Evolutionary conservation across 345 rosid genomes (phyloP).

Genomic region (Aquilaria yunnanensis): DNA sequence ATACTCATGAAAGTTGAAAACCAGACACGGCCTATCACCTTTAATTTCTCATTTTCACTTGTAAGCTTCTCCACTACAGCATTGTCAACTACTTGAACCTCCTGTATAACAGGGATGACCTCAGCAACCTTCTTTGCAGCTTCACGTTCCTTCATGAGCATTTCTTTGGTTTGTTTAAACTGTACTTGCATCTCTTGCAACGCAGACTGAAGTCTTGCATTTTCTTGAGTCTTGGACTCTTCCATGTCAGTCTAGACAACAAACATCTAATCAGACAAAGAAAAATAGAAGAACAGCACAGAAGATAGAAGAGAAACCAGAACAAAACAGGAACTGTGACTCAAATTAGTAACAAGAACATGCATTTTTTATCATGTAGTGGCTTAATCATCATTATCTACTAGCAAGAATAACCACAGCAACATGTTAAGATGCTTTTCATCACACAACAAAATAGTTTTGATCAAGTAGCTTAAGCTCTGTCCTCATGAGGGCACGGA

Average conservation of each 20-base stretch:
- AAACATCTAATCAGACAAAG: constrained; percentile 3
- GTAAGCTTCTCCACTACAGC: constrained; percentile 68
- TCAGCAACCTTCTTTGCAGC: constrained; percentile 62
- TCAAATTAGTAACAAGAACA: no score
- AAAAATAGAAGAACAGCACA: constrained; percentile 2
- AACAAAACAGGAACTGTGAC: no score
- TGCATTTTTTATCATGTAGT: no score
- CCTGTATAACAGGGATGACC: constrained; percentile 68
- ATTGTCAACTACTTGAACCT: constrained; percentile 80
- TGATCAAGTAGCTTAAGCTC: not conserved
- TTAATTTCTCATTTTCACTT: constrained; percentile 84
- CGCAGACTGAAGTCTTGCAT: constrained; percentile 72
- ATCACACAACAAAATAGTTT: no score
- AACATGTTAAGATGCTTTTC: not conserved
- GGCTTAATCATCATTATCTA: no score
- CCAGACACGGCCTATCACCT: constrained; percentile 38
- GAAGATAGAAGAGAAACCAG: no score
- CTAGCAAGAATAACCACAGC: not conserved
- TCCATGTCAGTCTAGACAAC: constrained; percentile 74
- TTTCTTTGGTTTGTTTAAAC: constrained; percentile 79
- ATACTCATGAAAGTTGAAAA: constrained; percentile 10
- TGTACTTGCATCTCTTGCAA: constrained; percentile 75
- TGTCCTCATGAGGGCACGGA: not conserved
- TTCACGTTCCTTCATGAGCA: constrained; percentile 70
- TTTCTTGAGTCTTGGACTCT: constrained; percentile 91